These are phyloP conservation scores for Excoecaria agallocha DNA, from an alignment of 345 rosid genomes.

Conservation along the genomic window DNA sequence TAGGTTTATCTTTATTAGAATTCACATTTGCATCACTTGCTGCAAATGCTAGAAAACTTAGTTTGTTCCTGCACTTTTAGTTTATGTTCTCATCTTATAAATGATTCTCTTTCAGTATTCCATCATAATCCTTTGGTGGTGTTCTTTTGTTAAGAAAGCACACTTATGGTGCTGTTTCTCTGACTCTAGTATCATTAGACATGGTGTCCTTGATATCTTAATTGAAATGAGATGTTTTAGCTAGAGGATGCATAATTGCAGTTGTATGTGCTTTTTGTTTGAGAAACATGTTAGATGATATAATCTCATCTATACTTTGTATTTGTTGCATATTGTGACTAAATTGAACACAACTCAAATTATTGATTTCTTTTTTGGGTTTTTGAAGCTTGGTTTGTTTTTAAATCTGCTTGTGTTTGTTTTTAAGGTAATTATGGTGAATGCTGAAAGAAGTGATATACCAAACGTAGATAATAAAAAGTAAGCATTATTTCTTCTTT, in stretches of 20 bases:
- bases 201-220: neutral
- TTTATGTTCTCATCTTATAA: no score
- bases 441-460: slow-evolving; percentile 92
- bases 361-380: slow-evolving; percentile 11
- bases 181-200: neutral
- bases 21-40: neutral
- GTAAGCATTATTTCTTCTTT: slow-evolving; percentile 34
- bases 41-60: no score
- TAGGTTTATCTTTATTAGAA: no score
- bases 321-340: no score
- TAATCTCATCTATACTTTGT: no score
- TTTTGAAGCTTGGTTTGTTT: slow-evolving; percentile 19
- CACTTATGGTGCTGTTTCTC: slow-evolving; percentile 4
- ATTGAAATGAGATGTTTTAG: neutral
- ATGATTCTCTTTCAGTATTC: no score
- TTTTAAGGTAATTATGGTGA: slow-evolving; percentile 85
- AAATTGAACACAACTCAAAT: no score
- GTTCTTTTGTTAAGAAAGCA: no score
- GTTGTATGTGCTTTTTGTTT: neutral
- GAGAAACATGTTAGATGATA: neutral
- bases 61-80: no score
- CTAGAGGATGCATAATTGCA: neutral
- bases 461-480: slow-evolving; percentile 94
- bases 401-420: slow-evolving; percentile 3
- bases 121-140: no score